Percentiles rank a stretch among this genome's conserved stretches.
Evolutionary conservation across 306 rosid genomes (phyloP).

Genomic region (Psophocarpus tetragonolobus): DNA sequence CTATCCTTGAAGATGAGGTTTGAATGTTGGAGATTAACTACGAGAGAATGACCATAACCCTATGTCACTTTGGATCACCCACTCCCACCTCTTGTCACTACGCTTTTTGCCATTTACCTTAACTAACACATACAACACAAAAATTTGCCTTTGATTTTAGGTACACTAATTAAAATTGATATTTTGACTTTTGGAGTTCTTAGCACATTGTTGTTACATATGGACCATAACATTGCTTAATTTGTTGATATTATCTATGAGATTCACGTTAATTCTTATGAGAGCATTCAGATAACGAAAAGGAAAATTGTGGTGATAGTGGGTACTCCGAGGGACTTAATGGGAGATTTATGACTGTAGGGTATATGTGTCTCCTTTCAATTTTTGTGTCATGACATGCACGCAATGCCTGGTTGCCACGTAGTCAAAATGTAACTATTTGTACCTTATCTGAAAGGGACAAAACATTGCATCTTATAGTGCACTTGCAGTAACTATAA

Average conservation of each 20-base stretch:
- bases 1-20: conserved; percentile 74
- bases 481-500: conserved; percentile 14
- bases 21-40: conserved; percentile 59
- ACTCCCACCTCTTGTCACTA: conserved; percentile 20
- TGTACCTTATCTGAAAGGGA: conserved; percentile 19
- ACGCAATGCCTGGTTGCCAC: conserved; percentile 38
- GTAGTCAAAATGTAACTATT: conserved; percentile 2
- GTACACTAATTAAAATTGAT: neutral
- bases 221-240: conserved; percentile 24
- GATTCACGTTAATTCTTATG: conserved; percentile 41
- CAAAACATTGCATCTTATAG: conserved; percentile 6
- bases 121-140: neutral
- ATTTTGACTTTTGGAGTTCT: neutral
- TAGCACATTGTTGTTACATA: conserved; percentile 5
- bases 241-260: conserved; percentile 42
- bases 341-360: conserved; percentile 31
- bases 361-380: conserved; percentile 23
- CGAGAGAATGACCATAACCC: conserved; percentile 43
- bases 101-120: conserved; percentile 8
- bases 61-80: conserved; percentile 38
- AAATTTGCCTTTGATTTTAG: neutral
- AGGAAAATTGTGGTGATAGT: conserved; percentile 40
- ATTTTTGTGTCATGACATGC: conserved; percentile 28
- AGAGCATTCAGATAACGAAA: neutral
- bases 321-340: conserved; percentile 33